Evolutionary conservation across 2,329 filamentous ascomycete species (phyloP).

Genomic region (Diplocarpon mali): DNA sequence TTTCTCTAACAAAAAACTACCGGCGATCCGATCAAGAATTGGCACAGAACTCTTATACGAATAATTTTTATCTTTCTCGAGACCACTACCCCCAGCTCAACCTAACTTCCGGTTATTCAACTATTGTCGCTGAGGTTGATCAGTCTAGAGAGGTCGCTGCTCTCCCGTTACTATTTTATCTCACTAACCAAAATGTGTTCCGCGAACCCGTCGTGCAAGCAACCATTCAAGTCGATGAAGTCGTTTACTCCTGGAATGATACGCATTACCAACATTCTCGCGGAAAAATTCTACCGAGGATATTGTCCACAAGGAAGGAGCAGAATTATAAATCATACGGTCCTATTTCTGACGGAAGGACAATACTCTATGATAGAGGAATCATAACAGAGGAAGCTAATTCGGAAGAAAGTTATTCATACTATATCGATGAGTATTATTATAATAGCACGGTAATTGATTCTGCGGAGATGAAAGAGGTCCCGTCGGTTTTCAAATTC

Average conservation of each 20-base stretch:
- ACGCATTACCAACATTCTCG: constrained; percentile 18
- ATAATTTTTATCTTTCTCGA: constrained; percentile 13
- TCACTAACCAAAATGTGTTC: constrained; percentile 10
- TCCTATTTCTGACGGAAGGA: background rate
- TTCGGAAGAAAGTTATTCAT: too few species aligned
- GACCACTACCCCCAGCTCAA: constrained; percentile 9
- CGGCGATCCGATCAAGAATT: constrained; percentile 5
- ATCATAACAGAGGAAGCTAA: too few species aligned
- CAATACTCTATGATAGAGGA: too few species aligned
- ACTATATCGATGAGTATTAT: too few species aligned
- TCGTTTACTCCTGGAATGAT: constrained; percentile 19
- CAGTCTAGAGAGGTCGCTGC: constrained; percentile 7
- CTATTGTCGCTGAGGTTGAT: constrained; percentile 11
- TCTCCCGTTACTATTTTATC: constrained; percentile 13
- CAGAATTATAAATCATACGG: constrained; percentile 17
- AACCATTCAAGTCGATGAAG: constrained; percentile 16
- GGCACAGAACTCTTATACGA: constrained; percentile 5
- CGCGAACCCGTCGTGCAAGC: constrained; percentile 2
- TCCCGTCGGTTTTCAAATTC: too few species aligned
- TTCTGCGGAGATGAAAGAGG: too few species aligned
- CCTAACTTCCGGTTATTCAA: constrained; percentile 8
- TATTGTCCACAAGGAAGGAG: constrained; percentile 12
- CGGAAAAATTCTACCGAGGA: constrained; percentile 15
- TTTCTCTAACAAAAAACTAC: constrained; percentile 1
- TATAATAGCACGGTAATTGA: too few species aligned